A percentile compares a stretch with the other conserved stretches of the same genome.
phyloP scores from a whole-genome alignment of 2,329 filamentous ascomycete species.

The Colletotrichum costaricense region DNA sequence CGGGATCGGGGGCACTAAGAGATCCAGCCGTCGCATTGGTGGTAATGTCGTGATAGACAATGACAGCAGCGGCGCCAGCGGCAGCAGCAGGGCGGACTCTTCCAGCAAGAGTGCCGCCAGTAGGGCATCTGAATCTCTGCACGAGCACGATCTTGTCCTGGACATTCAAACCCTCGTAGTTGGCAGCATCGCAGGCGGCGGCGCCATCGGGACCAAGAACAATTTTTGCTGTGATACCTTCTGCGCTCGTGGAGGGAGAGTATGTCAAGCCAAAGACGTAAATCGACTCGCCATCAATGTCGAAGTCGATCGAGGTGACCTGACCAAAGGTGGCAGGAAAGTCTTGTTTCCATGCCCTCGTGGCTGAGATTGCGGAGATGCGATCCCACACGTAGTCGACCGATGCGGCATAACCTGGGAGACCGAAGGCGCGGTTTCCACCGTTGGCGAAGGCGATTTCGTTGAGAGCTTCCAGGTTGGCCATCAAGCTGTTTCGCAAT shows the following conservation, averaged over 20 bases:
- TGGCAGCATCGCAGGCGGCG: conserved; percentile 40
- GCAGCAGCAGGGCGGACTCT: conserved; percentile 43
- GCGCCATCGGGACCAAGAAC: conserved; percentile 43
- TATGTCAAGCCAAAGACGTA: conserved; percentile 53
- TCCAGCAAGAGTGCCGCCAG: conserved; percentile 46
- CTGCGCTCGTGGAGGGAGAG: conserved; percentile 57
- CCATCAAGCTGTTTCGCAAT: conserved; percentile 50
- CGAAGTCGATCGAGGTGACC: conserved; percentile 30
- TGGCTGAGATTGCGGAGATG: conserved; percentile 42
- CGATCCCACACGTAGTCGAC: conserved; percentile 44
- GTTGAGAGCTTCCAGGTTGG: conserved; percentile 58
- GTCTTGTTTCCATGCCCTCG: conserved; percentile 52
- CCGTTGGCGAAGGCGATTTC: conserved; percentile 59
- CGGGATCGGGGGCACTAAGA: conserved; percentile 41
- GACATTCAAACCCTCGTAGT: conserved; percentile 42
- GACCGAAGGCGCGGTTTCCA: conserved; percentile 49
- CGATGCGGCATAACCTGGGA: conserved; percentile 48
- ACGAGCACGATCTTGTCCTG: conserved; percentile 47
- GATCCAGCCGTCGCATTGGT: conserved; percentile 46
- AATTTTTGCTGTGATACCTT: conserved; percentile 51
- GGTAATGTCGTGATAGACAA: conserved; percentile 45
- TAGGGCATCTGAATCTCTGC: conserved; percentile 46
- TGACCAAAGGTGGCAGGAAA: conserved; percentile 51
- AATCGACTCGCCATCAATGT: conserved; percentile 40
- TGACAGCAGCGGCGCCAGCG: conserved; percentile 45